A percentile compares a stretch with the other conserved stretches of the same genome.
phyloP scores from a whole-genome alignment of 2,329 filamentous ascomycete genomes.

The Mollisia scopiformis region DNA sequence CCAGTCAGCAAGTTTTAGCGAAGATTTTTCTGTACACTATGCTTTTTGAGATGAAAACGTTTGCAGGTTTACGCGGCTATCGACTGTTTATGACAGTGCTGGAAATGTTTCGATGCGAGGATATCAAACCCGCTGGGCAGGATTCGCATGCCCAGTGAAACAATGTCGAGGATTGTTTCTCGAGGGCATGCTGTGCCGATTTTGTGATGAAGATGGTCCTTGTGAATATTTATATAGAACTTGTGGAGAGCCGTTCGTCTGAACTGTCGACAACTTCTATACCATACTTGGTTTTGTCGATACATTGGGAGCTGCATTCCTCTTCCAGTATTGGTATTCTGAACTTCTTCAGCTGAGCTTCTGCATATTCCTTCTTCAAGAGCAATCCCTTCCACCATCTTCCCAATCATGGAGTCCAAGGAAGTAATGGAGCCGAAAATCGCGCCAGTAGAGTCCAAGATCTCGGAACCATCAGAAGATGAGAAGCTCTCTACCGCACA shows the following conservation, averaged over 20 bases:
- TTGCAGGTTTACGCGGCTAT: background rate
- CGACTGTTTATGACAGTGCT: background rate
- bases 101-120: background rate
- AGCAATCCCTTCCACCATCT: background rate
- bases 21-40: background rate
- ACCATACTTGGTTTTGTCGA: background rate
- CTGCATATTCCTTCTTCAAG: background rate
- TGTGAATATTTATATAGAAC: background rate
- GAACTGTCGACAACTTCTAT: background rate
- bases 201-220: background rate
- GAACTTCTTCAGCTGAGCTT: background rate
- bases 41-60: background rate
- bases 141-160: background rate
- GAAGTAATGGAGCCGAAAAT: background rate
- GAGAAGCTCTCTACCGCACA: background rate
- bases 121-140: background rate
- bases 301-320: background rate
- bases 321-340: background rate
- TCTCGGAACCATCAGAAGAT: background rate
- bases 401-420: background rate
- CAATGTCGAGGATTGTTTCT: background rate
- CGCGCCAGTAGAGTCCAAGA: background rate
- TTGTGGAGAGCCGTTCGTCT: background rate
- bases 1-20: background rate
- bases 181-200: background rate